Percentiles rank a stretch among this genome's conserved stretches.
These are phyloP conservation scores for Chytridium lagenaria DNA, from an alignment of 371 early-diverging fungal species.

Conservation along the genomic window DNA sequence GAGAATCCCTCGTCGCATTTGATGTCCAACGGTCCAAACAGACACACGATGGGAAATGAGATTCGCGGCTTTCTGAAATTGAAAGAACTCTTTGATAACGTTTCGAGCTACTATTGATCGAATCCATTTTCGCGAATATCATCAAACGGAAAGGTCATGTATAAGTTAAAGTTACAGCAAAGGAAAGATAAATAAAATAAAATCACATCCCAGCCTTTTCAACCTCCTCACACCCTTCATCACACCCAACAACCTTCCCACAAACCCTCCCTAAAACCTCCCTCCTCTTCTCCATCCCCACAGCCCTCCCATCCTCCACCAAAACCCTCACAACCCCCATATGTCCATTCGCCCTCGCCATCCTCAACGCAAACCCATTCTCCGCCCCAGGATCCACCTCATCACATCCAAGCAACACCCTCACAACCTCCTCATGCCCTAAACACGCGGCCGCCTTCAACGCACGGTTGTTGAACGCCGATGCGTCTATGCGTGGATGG, in stretches of 20 bases:
- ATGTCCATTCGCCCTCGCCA: constrained; percentile 12
- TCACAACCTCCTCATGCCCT: constrained; percentile 9
- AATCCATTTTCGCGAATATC: too few species aligned
- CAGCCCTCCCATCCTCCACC: not conserved
- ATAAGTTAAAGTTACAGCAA: too few species aligned
- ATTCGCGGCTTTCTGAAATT: too few species aligned
- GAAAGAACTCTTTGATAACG: too few species aligned
- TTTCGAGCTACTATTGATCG: too few species aligned
- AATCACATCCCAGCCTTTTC: not conserved
- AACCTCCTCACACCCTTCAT: not conserved
- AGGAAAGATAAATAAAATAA: too few species aligned
- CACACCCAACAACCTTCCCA: not conserved
- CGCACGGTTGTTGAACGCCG: not conserved
- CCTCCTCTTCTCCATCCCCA: not conserved
- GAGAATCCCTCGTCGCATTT: too few species aligned
- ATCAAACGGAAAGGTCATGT: too few species aligned
- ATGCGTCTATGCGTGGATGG: not conserved
- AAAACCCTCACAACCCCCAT: constrained; percentile 5
- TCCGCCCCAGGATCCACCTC: not conserved
- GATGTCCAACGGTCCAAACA: too few species aligned
- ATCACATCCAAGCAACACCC: not conserved
- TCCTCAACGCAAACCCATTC: not conserved
- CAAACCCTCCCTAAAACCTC: not conserved
- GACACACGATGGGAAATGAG: too few species aligned
- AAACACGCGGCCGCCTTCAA: not conserved